These are phyloP conservation scores for Penicillium pulvis DNA, from an alignment of 495 filamentous ascomycete genomes.

Conservation along the genomic window DNA sequence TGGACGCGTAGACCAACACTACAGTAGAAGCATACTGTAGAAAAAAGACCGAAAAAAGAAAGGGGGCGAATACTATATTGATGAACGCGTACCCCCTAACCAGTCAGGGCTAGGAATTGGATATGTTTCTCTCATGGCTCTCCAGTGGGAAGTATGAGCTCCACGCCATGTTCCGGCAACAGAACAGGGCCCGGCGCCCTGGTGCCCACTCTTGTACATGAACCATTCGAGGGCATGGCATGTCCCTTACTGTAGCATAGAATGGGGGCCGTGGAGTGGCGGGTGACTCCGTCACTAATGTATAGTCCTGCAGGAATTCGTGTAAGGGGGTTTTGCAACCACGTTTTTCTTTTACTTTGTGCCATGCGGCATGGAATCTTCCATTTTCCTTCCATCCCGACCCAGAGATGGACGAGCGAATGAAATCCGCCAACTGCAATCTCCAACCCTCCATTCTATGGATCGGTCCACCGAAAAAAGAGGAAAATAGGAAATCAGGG, in stretches of 20 bases:
- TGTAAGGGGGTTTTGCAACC: background rate
- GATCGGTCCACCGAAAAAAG: background rate
- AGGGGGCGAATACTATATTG: too few relatives aligned
- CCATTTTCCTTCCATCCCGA: conserved; percentile 14
- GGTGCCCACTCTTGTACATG: conserved; percentile 1
- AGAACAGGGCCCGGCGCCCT: background rate
- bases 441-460: background rate
- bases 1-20: background rate
- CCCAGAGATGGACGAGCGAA: background rate
- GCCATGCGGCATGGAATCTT: conserved; percentile 13
- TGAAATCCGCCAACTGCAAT: background rate
- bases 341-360: conserved; percentile 6
- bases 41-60: too few relatives aligned
- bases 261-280: background rate
- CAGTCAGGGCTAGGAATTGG: conserved; percentile 5
- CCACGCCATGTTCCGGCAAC: background rate
- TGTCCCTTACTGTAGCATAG: background rate
- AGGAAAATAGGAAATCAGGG: background rate
- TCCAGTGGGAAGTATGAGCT: conserved; percentile 3
- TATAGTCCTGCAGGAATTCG: background rate
- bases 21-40: too few relatives aligned
- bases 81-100: conserved; percentile 3
- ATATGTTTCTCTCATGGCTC: conserved; percentile 10
- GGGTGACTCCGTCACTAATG: background rate
- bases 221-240: background rate